Conservation (phyloP, 306 rosid genomes). For the Rosa rugosa region DNA sequence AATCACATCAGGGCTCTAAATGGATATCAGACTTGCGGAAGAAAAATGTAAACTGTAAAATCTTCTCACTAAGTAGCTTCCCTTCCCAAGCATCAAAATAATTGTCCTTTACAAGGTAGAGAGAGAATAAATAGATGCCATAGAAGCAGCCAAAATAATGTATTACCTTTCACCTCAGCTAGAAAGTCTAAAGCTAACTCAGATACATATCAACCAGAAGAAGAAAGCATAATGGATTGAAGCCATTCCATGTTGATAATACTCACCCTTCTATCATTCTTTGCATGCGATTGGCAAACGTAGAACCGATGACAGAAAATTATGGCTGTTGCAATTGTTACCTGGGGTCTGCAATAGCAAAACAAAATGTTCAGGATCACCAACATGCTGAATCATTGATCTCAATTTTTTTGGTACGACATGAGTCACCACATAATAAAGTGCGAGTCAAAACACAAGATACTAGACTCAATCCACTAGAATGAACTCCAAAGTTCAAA, state of each 20-base stretch:
- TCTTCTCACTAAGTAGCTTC: not conserved
- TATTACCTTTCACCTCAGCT: not conserved
- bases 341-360: slow-evolving; percentile 90
- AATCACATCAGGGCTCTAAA: not conserved
- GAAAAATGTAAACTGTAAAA: not conserved
- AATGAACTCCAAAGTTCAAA: not conserved
- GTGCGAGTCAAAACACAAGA: not conserved
- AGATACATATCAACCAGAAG: not conserved
- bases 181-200: slow-evolving; percentile 5
- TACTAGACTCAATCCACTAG: not conserved
- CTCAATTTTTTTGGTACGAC: not conserved
- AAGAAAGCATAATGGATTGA: not conserved
- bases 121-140: not conserved
- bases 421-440: not conserved
- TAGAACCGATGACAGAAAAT: slow-evolving; percentile 95
- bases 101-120: not conserved
- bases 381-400: slow-evolving; percentile 10
- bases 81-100: not conserved
- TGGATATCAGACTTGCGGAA: not conserved
- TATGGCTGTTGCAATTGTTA: slow-evolving; percentile 97
- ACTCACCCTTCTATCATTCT: slow-evolving; percentile 96
- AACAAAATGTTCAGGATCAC: slow-evolving; percentile 16
- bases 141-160: not conserved
- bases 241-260: not conserved
- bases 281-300: slow-evolving; percentile 93